Evolutionary conservation across 2,329 filamentous ascomycete species (phyloP).

Genomic region (Elsinoe ampelina): DNA sequence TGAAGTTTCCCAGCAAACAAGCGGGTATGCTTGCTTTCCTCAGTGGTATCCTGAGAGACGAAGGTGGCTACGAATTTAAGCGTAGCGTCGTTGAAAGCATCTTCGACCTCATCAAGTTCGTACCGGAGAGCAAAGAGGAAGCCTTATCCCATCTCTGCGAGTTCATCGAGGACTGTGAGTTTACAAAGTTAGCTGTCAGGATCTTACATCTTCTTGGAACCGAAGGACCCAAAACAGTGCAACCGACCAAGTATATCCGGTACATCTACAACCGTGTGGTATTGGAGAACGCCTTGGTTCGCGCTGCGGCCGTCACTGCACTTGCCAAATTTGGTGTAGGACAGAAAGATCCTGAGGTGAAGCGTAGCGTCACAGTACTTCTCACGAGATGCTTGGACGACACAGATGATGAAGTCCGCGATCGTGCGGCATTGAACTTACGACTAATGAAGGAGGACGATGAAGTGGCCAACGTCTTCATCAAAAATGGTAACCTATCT

Average conservation of each 20-base stretch:
- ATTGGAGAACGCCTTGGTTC: constrained; percentile 89
- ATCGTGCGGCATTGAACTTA: constrained; percentile 87
- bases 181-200: constrained; percentile 92
- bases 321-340: constrained; percentile 95
- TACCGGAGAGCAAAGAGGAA: constrained; percentile 73
- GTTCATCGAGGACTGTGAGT: constrained; percentile 99
- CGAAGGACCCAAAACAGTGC: constrained; percentile 88
- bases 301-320: constrained; percentile 89
- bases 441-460: constrained; percentile 78
- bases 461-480: constrained; percentile 74
- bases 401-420: constrained; percentile 93
- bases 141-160: constrained; percentile 93
- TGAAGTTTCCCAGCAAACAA: constrained; percentile 98
- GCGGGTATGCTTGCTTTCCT: constrained; percentile 96
- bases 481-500: constrained; percentile 67
- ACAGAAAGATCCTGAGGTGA: constrained; percentile 92
- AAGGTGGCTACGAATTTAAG: constrained; percentile 98
- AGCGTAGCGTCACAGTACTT: constrained; percentile 86
- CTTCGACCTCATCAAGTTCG: constrained; percentile 98
- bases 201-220: constrained; percentile 89
- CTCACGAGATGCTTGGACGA: constrained; percentile 92
- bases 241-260: constrained; percentile 96
- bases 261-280: constrained; percentile 99
- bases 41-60: constrained; percentile 89
- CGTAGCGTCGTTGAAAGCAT: constrained; percentile 96